Base-by-base conservation (phyloP, 2,329 filamentous ascomycete genomes). In the Colletotrichum musicola region DNA sequence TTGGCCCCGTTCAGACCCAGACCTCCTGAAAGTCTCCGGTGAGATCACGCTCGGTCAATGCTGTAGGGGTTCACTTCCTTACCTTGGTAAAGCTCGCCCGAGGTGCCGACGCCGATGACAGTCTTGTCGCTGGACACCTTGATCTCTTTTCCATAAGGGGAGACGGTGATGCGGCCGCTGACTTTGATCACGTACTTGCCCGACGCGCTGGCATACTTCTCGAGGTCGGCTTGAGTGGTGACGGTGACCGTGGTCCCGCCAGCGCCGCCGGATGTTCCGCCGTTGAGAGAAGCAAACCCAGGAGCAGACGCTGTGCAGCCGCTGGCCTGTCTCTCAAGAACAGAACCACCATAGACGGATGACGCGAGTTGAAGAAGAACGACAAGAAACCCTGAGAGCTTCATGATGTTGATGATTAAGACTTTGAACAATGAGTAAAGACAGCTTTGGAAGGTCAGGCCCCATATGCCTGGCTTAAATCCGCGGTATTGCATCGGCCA, bases 171-270 rank as follows among this genome's bases (percentile, higher is more conserved):
- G 1, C 55, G 71, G 3, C 73, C 74, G 50, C 68, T 68, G 7
- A 75, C 66, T 22, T 74, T 74, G 54, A 75, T 73, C 20, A 74
- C 73, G n/a, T 73, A 71, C 27, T 72, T 72, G 16, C 70, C 74
- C 13, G 68, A 64, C 0, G 62, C 69, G 2, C 56, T 62, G 16
- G 73, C 72, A 13, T 75, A 75, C 25, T 69, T 71, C 20, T 72
- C 73, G 4, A 75, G 70, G 16, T 75, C 73, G 3, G 64, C 70
- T 20, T 74, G 72, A 3, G 66, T 73, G 1, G 64, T 64, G 1
- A 75, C 72, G 3, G 69, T 56, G 7, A 75, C 73, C 2, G 69
- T 59, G 7, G 72, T 67, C 0, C 74, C 74, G 1, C 73, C 73
- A 0, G 54, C 68, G 7, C 73, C 73, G 14, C 73, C 74, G 1